These are phyloP conservation scores for Pugionium cornutum DNA, from an alignment of 345 rosid species.

Conservation along the genomic window DNA sequence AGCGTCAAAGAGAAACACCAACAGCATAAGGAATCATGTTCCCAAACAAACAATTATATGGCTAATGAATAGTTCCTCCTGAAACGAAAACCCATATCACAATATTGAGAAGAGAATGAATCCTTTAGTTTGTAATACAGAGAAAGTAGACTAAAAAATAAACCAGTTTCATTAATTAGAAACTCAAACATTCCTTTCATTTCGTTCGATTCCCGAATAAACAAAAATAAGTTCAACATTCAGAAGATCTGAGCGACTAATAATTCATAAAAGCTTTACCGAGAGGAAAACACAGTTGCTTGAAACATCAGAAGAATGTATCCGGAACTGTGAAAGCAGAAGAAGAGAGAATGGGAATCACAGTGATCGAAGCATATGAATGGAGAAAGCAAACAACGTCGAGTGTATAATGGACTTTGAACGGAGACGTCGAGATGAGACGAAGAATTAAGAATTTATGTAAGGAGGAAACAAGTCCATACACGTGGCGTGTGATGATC, in stretches of 20 bases:
- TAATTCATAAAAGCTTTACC: not conserved
- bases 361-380: conserved; percentile 35
- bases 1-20: conserved; percentile 66
- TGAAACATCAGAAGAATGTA: too few species aligned
- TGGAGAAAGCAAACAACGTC: not conserved
- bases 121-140: too few species aligned
- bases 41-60: too few species aligned
- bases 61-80: too few species aligned
- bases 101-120: not conserved
- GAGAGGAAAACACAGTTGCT: conserved; percentile 1
- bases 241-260: conserved; percentile 10
- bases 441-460: too few species aligned
- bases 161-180: too few species aligned
- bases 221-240: not conserved
- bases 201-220: conserved; percentile 1
- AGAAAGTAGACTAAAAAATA: too few species aligned
- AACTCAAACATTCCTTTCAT: too few species aligned
- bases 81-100: not conserved
- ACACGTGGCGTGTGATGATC: too few species aligned
- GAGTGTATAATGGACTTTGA: not conserved
- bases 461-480: too few species aligned
- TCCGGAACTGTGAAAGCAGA: conserved; percentile 7
- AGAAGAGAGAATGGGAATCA: conserved; percentile 4
- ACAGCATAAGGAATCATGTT: conserved; percentile 78
- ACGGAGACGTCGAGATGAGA: not conserved